A percentile compares a stretch with the other conserved stretches of the same genome.
phyloP scores from a whole-genome alignment of 1,139 yeast species.

The Yamadazyma diddensiae region DNA sequence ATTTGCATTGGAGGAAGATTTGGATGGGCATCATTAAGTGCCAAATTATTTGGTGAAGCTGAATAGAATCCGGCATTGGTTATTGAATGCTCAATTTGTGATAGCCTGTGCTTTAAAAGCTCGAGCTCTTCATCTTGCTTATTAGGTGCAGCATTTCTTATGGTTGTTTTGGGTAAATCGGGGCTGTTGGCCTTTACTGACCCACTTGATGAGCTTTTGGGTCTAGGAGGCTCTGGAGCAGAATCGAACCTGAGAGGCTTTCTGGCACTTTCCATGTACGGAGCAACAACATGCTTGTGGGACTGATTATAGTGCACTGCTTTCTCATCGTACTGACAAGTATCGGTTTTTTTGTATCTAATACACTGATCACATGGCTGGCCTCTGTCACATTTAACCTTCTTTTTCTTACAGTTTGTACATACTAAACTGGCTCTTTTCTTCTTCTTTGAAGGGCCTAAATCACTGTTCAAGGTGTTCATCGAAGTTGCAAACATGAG shows the following conservation, averaged over 20 bases:
- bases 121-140: conserved; percentile 19
- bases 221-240: too few species aligned
- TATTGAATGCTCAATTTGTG: conserved; percentile 19
- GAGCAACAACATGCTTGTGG: conserved; percentile 8
- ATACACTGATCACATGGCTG: conserved; percentile 37
- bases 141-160: too few species aligned
- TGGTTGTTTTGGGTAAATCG: too few species aligned
- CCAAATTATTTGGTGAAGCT: too few species aligned
- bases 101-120: conserved; percentile 23
- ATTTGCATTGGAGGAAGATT: too few species aligned
- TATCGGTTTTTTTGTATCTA: conserved; percentile 19
- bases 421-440: conserved; percentile 38
- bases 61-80: not conserved
- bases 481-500: too few species aligned
- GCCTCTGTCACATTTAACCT: conserved; percentile 36
- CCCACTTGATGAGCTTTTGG: too few species aligned
- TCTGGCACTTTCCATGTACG: conserved; percentile 26
- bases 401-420: conserved; percentile 31
- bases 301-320: conserved; percentile 7
- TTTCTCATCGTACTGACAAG: conserved; percentile 26
- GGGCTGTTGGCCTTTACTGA: too few species aligned
- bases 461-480: too few species aligned
- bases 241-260: conserved; percentile 19
- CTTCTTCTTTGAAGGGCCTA: conserved; percentile 16
- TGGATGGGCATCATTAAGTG: too few species aligned